Evolutionary conservation across 139 green algal species (phyloP).

Genomic region (Coccomyxa sp.): DNA sequence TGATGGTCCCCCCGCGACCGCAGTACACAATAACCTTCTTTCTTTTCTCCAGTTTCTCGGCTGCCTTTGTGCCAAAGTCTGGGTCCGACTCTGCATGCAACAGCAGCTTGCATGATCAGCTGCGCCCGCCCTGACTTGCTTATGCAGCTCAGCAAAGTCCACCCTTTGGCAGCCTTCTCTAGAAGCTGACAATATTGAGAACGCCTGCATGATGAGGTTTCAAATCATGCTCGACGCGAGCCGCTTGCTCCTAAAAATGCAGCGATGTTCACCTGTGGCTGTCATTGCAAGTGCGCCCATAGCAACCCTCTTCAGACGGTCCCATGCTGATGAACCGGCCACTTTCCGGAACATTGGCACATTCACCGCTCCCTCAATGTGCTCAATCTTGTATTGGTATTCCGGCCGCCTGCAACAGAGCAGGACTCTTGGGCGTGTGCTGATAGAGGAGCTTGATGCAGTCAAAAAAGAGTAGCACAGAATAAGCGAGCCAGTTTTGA

Average conservation of each 20-base stretch:
- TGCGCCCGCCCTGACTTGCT: background rate
- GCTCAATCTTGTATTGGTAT: constrained; percentile 29
- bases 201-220: too few relatives aligned
- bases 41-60: constrained; percentile 50
- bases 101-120: background rate
- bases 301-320: constrained; percentile 61
- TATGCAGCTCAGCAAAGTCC: background rate
- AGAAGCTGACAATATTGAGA: background rate
- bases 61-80: constrained; percentile 37
- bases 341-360: constrained; percentile 58
- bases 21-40: constrained; percentile 31
- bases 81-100: constrained; percentile 57
- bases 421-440: background rate
- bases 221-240: background rate
- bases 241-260: background rate
- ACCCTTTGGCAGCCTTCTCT: background rate
- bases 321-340: constrained; percentile 36
- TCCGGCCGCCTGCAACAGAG: constrained; percentile 12
- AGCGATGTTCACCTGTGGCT: constrained; percentile 43
- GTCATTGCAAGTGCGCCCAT: constrained; percentile 64
- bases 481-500: background rate
- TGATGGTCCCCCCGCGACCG: constrained; percentile 19
- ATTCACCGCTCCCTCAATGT: constrained; percentile 46
- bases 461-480: background rate
- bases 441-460: background rate